phyloP scores from a whole-genome alignment of 139 green algal species.

The Edaphochlamys debaryana region DNA sequence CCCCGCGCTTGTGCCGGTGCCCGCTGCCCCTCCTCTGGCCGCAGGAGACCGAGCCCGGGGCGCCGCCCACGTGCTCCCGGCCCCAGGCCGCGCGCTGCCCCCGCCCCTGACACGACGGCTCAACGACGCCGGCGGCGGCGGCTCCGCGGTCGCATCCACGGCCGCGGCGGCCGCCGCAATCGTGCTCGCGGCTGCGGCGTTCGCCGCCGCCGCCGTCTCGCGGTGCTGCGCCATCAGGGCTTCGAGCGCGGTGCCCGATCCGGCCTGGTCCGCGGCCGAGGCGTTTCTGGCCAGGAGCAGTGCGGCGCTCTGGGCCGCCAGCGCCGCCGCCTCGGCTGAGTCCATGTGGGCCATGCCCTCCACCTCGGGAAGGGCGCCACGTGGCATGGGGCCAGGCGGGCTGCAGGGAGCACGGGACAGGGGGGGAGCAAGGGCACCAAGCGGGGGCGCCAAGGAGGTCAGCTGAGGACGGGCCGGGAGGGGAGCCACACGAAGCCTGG shows the following conservation, averaged over 20 bases:
- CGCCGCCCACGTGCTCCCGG: no score
- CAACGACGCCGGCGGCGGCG: not conserved
- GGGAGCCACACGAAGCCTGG: no score
- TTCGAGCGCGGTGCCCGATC: conserved; percentile 25
- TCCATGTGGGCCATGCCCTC: not conserved
- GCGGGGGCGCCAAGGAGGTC: no score
- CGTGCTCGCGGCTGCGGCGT: not conserved
- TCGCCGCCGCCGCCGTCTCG: conserved; percentile 12
- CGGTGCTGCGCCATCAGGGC: conserved; percentile 20
- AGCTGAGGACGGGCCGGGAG: no score
- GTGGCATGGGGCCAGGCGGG: not conserved
- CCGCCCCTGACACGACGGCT: no score
- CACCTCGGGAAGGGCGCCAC: conserved; percentile 13
- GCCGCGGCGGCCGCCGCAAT: not conserved
- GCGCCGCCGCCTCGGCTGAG: not conserved
- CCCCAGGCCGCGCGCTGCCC: no score
- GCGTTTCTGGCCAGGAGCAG: not conserved
- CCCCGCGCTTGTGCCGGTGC: not conserved
- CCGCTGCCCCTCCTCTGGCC: not conserved
- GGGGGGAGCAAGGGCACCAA: not conserved
- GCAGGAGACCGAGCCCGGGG: not conserved
- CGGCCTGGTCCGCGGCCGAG: not conserved
- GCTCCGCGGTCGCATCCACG: not conserved
- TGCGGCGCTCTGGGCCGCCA: not conserved
- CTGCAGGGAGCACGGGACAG: not conserved